Base-by-base conservation (phyloP, 164 flowering plant species). In the Echeveria elegans region DNA sequence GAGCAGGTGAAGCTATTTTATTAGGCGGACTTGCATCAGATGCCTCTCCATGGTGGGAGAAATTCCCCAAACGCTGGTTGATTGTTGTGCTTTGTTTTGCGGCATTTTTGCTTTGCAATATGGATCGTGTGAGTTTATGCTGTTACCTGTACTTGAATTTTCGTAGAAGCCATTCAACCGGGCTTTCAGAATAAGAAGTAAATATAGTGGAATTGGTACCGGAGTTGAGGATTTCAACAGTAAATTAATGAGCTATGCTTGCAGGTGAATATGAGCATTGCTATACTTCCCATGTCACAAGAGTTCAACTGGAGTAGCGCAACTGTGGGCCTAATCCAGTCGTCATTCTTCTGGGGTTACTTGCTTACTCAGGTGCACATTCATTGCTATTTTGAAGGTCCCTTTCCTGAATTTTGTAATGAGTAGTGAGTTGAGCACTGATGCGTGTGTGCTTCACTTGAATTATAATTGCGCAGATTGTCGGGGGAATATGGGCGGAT, bases 281-380 rank as follows among this genome's bases (percentile, higher is more conserved):
- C 96, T 26, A 90, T 92, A 74, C 92, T 93, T 68, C 99, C 99
- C 5, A 94, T 94, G 99, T 84, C 99, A 23, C 67, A 83, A 71
- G 89, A 94, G 77, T 94, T 82, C 80, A 89, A 89, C 71, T 94
- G 99, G 99, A 88, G 76, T 75, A 88, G 96, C 80, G 88, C 97
- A 43, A 94, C 99, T 48, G 94, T 91, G 82, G 99, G 99, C 62
- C 77, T 94, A 50, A 94, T 94, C 70, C 99, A 94, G 78, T 94
- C 99, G 60, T 94, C 97, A n/a, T 94, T 94, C 81, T 94, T 94
- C 87, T 94, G 99, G 96, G 96, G 97, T 63, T 89, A 88, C 79
- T 75, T 90, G 45, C 89, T 90, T 41, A 92, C 98, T 66, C 98
- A 92, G 95, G 98, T 92, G 32, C 74, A 65, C 64, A n/a, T 64